Evolutionary conservation across 495 filamentous ascomycete species (phyloP), one percentile per base, ranked within the genome.

Genomic region (Ascobolus immersus): DNA sequence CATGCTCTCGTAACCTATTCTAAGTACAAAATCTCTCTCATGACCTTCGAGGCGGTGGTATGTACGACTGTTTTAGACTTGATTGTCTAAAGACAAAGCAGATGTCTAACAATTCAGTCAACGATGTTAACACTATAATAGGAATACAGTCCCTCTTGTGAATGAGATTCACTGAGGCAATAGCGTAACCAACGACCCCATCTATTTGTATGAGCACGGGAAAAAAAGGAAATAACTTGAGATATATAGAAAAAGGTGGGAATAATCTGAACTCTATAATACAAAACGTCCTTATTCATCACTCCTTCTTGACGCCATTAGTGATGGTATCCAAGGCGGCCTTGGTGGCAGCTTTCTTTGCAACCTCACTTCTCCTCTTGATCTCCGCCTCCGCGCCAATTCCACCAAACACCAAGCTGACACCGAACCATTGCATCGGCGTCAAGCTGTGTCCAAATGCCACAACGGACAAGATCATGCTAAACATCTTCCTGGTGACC

Each of bases 401-500:
- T 22, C 86, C 86, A 20, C 82, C 78, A 56, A 96, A 96, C 3
- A 96, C 86, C 37, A 96, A 61, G 0, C 62, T 71, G 25, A 96
- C 80, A 33, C 86, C 86, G 18, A 91, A 58, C 76, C 79, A 79
- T 56, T 96, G 86, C 59, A 82, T 89, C 22, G 58, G 53, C 14
- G 64, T 73, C 33, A 96, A 59, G 33, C 63, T 64, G 50, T 96
- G 89, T 19, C 89, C 86, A 53, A 93, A 96, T 59, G 76, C 79
- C 33, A 94, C 59, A 17, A 96, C 86, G 39, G 75, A 84, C 27
- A 96, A 62, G 39, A 94, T 75, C 86, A 96, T 96, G 38, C 81
- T 93, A 48, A 93, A 62, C 89, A 96, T 96, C 58, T 96, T 96
- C 41, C 86, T 62, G 28, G 86, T 96, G 8, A 96, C 86, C 2